A percentile compares a stretch with the other conserved stretches of the same genome.
Conservation (phyloP, 2,329 filamentous ascomycete species). For the Polytolypa hystricis region DNA sequence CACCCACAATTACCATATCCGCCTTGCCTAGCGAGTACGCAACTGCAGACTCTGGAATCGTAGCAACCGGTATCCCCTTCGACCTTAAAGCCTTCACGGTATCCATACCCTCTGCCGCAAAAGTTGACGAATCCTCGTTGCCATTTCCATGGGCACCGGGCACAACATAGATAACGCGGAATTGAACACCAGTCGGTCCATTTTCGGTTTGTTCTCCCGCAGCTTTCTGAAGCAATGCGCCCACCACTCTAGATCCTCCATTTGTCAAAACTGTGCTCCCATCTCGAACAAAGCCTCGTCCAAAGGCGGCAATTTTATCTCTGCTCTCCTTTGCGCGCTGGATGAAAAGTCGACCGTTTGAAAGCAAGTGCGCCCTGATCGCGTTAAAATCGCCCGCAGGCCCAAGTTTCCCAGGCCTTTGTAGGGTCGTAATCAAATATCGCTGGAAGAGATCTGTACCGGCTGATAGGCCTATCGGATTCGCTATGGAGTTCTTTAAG, state of each 20-base stretch:
- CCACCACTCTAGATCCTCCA: constrained; percentile 76
- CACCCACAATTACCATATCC: constrained; percentile 54
- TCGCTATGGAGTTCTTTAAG: constrained; percentile 68
- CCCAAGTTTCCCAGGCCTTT: constrained; percentile 41
- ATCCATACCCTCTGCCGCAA: constrained; percentile 52
- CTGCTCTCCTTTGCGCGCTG: constrained; percentile 74
- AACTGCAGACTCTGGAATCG: constrained; percentile 62
- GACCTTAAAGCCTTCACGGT: constrained; percentile 61
- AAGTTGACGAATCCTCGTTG: constrained; percentile 17
- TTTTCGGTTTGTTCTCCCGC: constrained; percentile 49
- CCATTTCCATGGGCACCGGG: constrained; percentile 22
- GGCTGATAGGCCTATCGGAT: constrained; percentile 83
- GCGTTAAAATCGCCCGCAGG: constrained; percentile 63
- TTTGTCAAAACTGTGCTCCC: constrained; percentile 79
- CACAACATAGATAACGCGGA: constrained; percentile 73
- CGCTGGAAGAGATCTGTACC: constrained; percentile 93
- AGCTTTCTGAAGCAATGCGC: constrained; percentile 62
- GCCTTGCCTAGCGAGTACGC: constrained; percentile 70
- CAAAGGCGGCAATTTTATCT: constrained; percentile 69
- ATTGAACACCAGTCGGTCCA: constrained; percentile 50
- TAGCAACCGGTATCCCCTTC: constrained; percentile 71
- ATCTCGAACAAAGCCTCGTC: constrained; percentile 66
- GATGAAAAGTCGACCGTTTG: constrained; percentile 79
- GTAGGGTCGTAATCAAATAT: constrained; percentile 69
- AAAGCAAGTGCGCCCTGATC: constrained; percentile 70